Conservation (phyloP, 2,329 filamentous ascomycete species). For the Monosporascus sp. region DNA sequence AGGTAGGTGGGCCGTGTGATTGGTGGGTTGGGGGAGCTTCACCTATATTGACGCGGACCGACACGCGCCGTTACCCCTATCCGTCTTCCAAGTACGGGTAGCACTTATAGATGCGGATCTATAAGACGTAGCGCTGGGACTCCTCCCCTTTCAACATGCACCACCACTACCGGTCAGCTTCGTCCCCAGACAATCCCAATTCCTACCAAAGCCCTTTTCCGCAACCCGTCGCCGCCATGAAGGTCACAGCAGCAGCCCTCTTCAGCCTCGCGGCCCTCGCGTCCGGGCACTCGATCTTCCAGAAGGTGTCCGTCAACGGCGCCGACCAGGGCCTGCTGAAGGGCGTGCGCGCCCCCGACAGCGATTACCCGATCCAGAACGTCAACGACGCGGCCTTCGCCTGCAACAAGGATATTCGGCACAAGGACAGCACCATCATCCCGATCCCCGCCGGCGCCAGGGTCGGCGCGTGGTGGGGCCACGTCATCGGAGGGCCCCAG, state of each 20-base stretch:
- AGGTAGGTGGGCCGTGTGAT: neutral
- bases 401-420: slow-evolving; percentile 38
- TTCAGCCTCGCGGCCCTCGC: slow-evolving; percentile 10
- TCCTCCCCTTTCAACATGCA: no score
- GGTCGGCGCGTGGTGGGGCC: slow-evolving; percentile 43
- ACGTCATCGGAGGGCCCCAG: slow-evolving; percentile 45
- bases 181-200: no score
- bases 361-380: slow-evolving; percentile 45
- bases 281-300: slow-evolving; percentile 13
- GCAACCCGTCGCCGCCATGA: slow-evolving; percentile 2
- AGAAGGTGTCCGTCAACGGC: slow-evolving; percentile 40
- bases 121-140: no score
- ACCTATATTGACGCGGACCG: neutral
- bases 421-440: slow-evolving; percentile 33
- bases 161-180: no score
- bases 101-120: neutral
- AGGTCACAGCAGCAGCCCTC: slow-evolving; percentile 10
- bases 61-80: neutral
- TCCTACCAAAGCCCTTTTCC: no score
- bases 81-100: neutral
- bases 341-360: slow-evolving; percentile 42
- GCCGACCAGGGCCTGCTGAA: slow-evolving; percentile 43
- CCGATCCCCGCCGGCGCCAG: slow-evolving; percentile 41
- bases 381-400: slow-evolving; percentile 40
- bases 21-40: neutral